Evolutionary conservation across 2,329 filamentous ascomycete species (phyloP).

Genomic region (Aspergillus fumigatiaffinis): DNA sequence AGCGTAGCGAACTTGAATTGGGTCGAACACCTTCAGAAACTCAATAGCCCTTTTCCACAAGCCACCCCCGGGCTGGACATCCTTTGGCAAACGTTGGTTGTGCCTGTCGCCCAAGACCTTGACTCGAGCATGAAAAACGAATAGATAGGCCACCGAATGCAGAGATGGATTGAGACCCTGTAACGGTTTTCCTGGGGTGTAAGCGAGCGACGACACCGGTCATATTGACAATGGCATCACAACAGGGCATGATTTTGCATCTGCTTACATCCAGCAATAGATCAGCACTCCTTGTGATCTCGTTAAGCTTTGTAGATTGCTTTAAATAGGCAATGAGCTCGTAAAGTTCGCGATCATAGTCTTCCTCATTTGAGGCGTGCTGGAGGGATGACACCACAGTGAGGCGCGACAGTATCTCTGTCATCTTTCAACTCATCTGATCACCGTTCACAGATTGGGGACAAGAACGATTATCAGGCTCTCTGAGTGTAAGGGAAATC

Average conservation of each 20-base stretch:
- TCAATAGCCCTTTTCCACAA: conserved; percentile 49
- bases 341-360: conserved; percentile 44
- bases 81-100: conserved; percentile 32
- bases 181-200: conserved; percentile 7
- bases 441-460: neutral
- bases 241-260: neutral
- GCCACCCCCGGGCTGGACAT: conserved; percentile 40
- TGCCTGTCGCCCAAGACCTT: conserved; percentile 33
- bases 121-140: conserved; percentile 50
- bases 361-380: conserved; percentile 26
- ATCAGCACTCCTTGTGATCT: conserved; percentile 25
- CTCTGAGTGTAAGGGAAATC: neutral
- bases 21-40: conserved; percentile 53
- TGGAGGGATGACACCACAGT: conserved; percentile 40
- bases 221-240: neutral
- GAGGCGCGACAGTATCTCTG: conserved; percentile 33
- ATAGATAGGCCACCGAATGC: conserved; percentile 59
- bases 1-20: conserved; percentile 42
- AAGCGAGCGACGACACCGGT: neutral
- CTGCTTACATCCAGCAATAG: conserved; percentile 33
- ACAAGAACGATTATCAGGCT: neutral
- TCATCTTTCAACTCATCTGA: conserved; percentile 12
- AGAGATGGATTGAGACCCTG: conserved; percentile 50
- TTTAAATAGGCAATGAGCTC: conserved; percentile 37
- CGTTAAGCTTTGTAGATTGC: conserved; percentile 31